These are phyloP conservation scores for Phaeotremella skinneri DNA, from an alignment of 768 basidiomycete genomes.

Conservation along the genomic window DNA sequence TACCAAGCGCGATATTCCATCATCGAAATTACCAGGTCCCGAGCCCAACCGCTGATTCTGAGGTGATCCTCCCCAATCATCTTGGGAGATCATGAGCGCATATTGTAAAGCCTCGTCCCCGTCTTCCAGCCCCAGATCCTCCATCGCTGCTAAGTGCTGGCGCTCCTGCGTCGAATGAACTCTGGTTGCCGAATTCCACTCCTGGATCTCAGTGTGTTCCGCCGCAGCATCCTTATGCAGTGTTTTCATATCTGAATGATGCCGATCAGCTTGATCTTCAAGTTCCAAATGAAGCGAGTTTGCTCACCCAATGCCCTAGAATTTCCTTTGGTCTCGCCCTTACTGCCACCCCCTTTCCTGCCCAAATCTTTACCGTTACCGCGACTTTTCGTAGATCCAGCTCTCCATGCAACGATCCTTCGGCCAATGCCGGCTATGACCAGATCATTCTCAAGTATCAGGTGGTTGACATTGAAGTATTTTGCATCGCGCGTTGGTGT, in stretches of 20 bases:
- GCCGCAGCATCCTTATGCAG: slow-evolving; percentile 35
- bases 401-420: slow-evolving; percentile 44
- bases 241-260: slow-evolving; percentile 36
- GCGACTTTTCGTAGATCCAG: slow-evolving; percentile 39
- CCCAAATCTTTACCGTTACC: slow-evolving; percentile 27
- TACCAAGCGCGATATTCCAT: too few species aligned
- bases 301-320: slow-evolving; percentile 20
- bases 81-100: slow-evolving; percentile 47
- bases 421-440: slow-evolving; percentile 42
- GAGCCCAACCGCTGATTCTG: not conserved
- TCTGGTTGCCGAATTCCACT: slow-evolving; percentile 8
- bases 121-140: slow-evolving; percentile 42
- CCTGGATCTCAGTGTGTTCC: slow-evolving; percentile 27
- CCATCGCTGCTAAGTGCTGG: slow-evolving; percentile 32
- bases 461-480: slow-evolving; percentile 40
- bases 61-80: slow-evolving; percentile 15
- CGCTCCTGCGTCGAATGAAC: slow-evolving; percentile 19
- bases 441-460: slow-evolving; percentile 48
- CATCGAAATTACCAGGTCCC: not conserved
- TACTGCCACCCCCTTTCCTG: slow-evolving; percentile 22
- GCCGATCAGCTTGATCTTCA: too few species aligned
- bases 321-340: slow-evolving; percentile 22
- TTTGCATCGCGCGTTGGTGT: slow-evolving; percentile 20
- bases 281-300: not conserved
- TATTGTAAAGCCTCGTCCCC: slow-evolving; percentile 48